Base-by-base conservation (phyloP, 78 protist genomes). In the Dictyostelium firmibasis region DNA sequence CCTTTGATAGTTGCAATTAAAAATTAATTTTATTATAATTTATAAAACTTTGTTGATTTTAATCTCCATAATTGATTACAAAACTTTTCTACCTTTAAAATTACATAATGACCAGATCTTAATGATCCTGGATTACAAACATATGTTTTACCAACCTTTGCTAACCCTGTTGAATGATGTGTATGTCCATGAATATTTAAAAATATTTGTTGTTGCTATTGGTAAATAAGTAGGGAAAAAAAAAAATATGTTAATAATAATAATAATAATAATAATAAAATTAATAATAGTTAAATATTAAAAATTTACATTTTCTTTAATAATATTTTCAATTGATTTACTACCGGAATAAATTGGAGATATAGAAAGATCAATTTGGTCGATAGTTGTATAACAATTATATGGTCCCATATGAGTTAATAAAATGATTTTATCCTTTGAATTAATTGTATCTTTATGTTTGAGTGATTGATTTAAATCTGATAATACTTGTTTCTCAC, bases 101-200 rank as follows among this genome's bases (percentile, higher is more conserved):
- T n/a, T 3, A 27, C 94, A 69, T 62, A 89, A n/a, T 67, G 57
- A 9, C 64, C 77, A 29, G 85, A 36, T 47, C 85, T 89, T 9
- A 89, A 31, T 69, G 94, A 50, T 10, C 94, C 94, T 47, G 94
- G 88, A 69, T 89, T 89, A 33, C 82, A 13, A 6, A 89, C 38
- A 20, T 18, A n/a, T 0, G 94, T 70, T 23, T 89, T 89, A 5
- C 94, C 83, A 70, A 44, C 47, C 8, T 18, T 78, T 23, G 72
- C 35, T 86, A 89, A 69, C 4, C 94, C 94, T 3, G 64, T 18
- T 43, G 86, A 25, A 31, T 67, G 78, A 47, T 89, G 94, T 36
- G 94, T 89, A 81, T 89, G 94, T 67, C 94, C 94, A 81, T 89
- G 94, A n/a, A 89, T 50, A 81, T 81, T 89, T 31, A 89, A 69